A percentile compares a stretch with the other conserved stretches of the same genome.
Conservation (phyloP, 805 yeast species). For the Ogataea chonburiensis region DNA sequence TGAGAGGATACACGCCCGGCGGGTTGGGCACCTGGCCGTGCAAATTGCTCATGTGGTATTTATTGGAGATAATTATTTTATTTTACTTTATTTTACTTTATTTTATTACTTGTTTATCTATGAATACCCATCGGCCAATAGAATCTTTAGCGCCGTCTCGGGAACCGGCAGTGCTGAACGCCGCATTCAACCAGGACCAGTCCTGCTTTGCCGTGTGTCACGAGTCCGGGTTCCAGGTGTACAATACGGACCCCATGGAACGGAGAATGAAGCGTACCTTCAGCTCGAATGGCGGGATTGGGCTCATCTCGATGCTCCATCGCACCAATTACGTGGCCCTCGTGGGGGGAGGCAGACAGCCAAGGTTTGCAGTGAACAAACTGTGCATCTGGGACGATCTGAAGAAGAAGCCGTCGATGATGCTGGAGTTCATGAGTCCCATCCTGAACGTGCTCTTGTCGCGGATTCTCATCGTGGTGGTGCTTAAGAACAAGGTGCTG, state of each 20-base stretch:
- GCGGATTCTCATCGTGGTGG: constrained; percentile 71
- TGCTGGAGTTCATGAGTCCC: constrained; percentile 73
- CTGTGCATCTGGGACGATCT: constrained; percentile 91
- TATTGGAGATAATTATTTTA: too few relatives aligned
- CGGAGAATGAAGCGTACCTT: constrained; percentile 62
- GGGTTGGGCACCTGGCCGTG: constrained; percentile 26
- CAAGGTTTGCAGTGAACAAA: constrained; percentile 75
- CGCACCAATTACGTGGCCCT: constrained; percentile 88
- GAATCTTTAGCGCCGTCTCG: constrained; percentile 16
- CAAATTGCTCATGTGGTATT: constrained; percentile 3
- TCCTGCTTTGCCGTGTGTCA: constrained; percentile 85
- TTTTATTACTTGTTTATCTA: constrained; percentile 13
- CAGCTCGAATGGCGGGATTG: constrained; percentile 55
- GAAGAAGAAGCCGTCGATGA: constrained; percentile 68
- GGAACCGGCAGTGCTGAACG: constrained; percentile 47
- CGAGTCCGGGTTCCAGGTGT: constrained; percentile 80
- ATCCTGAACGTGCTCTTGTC: constrained; percentile 74
- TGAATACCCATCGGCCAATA: constrained; percentile 36
- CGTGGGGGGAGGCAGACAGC: constrained; percentile 85
- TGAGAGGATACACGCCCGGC: constrained; percentile 32
- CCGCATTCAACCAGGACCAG: constrained; percentile 84
- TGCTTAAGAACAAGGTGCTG: constrained; percentile 61
- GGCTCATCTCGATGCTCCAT: constrained; percentile 76
- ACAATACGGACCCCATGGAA: constrained; percentile 84
- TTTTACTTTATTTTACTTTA: too few relatives aligned